Conservation (phyloP, 495 filamentous ascomycete species). For the Talaromyces liani region DNA sequence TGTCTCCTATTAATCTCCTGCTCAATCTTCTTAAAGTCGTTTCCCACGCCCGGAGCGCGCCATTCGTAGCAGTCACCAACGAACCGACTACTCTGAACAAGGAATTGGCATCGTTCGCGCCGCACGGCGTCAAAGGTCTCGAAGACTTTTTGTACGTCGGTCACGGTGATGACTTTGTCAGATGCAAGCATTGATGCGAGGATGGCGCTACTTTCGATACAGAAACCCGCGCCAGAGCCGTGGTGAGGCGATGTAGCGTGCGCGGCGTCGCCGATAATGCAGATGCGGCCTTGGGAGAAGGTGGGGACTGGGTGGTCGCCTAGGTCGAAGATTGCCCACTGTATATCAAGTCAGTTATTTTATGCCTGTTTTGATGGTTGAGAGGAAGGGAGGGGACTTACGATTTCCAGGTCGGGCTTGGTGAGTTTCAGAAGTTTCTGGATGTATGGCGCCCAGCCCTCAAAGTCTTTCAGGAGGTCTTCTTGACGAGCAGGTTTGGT, state of each 20-base stretch:
- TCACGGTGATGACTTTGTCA: conserved; percentile 9
- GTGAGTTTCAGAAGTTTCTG: conserved; percentile 18
- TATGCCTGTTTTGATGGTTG: no score
- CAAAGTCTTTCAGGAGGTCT: conserved; percentile 27
- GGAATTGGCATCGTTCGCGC: conserved; percentile 23
- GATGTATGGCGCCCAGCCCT: conserved; percentile 27
- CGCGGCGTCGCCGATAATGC: conserved; percentile 44
- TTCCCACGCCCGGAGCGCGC: conserved; percentile 14
- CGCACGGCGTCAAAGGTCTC: conserved; percentile 16
- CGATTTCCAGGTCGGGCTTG: conserved; percentile 16
- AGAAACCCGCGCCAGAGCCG: conserved; percentile 49
- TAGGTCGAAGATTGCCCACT: conserved; percentile 54
- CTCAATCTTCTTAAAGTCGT: conserved; percentile 18
- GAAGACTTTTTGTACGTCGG: conserved; percentile 15
- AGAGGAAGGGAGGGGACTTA: conserved; percentile 4
- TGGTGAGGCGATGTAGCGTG: conserved; percentile 41
- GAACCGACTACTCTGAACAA: conserved; percentile 26
- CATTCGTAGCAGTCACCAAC: conserved; percentile 25
- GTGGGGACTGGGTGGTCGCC: conserved; percentile 31
- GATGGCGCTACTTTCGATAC: conserved; percentile 47
- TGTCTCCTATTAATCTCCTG: conserved; percentile 19
- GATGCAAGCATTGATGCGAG: conserved; percentile 31
- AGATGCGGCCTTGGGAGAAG: conserved; percentile 32
- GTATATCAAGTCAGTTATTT: conserved; percentile 10
- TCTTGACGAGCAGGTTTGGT: conserved; percentile 23